Percentiles rank a stretch among this genome's conserved stretches.
Evolutionary conservation across 2,329 filamentous ascomycete species (phyloP).

Genomic region (Sphaerulina vaccinii): DNA sequence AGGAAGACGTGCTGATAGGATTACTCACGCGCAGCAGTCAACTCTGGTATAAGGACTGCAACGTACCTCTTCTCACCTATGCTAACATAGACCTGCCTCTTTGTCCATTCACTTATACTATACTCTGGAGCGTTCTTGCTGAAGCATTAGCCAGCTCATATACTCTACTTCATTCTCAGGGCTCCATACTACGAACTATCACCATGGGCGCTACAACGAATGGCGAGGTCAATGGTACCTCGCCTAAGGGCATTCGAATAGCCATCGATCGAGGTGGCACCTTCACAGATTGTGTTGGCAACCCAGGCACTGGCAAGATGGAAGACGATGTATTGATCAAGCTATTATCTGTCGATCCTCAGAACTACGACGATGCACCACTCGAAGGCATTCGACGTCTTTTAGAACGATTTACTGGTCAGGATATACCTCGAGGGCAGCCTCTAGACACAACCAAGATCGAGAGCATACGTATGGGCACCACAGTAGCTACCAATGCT

Average conservation of each 20-base stretch:
- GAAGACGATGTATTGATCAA: slow-evolving; percentile 80
- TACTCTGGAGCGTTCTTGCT: not conserved
- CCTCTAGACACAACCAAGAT: slow-evolving; percentile 78
- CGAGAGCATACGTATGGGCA: slow-evolving; percentile 92
- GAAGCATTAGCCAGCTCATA: not conserved
- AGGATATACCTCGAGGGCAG: slow-evolving; percentile 76
- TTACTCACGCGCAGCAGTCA: not conserved
- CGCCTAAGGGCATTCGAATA: slow-evolving; percentile 63
- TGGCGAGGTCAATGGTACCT: slow-evolving; percentile 9
- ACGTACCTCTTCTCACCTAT: too few relatives aligned
- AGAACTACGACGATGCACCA: slow-evolving; percentile 87
- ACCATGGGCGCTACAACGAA: slow-evolving; percentile 19
- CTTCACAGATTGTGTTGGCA: slow-evolving; percentile 90
- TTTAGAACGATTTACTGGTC: slow-evolving; percentile 71
- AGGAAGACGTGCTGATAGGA: not conserved
- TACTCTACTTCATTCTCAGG: not conserved
- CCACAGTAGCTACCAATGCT: slow-evolving; percentile 90
- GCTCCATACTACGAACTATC: not conserved
- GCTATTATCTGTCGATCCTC: slow-evolving; percentile 83
- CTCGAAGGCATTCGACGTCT: slow-evolving; percentile 87
- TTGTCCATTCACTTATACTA: too few relatives aligned
- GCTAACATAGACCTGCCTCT: not conserved
- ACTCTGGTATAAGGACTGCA: not conserved
- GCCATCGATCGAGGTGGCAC: slow-evolving; percentile 80
- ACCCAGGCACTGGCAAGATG: slow-evolving; percentile 66